Conservation (phyloP, 2,329 filamentous ascomycete species). For the Aureobasidium mangrovei region DNA sequence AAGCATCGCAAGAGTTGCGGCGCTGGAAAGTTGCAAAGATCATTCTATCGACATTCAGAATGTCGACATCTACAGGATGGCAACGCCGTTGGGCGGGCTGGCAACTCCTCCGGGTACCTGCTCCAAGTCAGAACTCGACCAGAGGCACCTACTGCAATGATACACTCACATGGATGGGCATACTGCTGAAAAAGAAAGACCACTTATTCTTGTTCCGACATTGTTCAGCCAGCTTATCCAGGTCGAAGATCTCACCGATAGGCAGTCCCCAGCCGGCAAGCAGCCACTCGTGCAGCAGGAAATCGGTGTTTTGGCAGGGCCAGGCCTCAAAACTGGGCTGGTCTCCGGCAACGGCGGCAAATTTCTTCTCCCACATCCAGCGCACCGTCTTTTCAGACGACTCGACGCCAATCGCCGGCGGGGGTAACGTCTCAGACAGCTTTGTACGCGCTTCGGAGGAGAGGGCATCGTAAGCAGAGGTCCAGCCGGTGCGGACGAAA, state of each 20-base stretch:
- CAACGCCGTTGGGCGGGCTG: slow-evolving; percentile 19
- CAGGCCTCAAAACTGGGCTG: slow-evolving; percentile 56
- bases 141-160: neutral
- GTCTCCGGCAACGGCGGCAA: slow-evolving; percentile 57
- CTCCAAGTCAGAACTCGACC: neutral
- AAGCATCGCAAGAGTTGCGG: too few relatives aligned
- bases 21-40: too few relatives aligned
- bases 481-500: slow-evolving; percentile 15
- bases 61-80: slow-evolving; percentile 14
- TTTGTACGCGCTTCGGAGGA: neutral
- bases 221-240: slow-evolving; percentile 24
- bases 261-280: slow-evolving; percentile 21
- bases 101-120: slow-evolving; percentile 14
- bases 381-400: slow-evolving; percentile 30
- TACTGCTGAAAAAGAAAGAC: slow-evolving; percentile 22
- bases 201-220: slow-evolving; percentile 25
- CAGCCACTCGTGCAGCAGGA: slow-evolving; percentile 17
- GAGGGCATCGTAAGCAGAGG: slow-evolving; percentile 14
- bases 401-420: slow-evolving; percentile 7
- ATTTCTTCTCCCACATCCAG: slow-evolving; percentile 35
- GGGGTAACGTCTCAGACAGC: neutral
- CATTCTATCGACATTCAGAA: too few relatives aligned
- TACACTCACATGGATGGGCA: slow-evolving; percentile 16
- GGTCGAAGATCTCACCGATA: slow-evolving; percentile 29
- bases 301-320: slow-evolving; percentile 34